Base-by-base conservation (phyloP, 768 basidiomycete genomes). In the Tubosaeta sp. region DNA sequence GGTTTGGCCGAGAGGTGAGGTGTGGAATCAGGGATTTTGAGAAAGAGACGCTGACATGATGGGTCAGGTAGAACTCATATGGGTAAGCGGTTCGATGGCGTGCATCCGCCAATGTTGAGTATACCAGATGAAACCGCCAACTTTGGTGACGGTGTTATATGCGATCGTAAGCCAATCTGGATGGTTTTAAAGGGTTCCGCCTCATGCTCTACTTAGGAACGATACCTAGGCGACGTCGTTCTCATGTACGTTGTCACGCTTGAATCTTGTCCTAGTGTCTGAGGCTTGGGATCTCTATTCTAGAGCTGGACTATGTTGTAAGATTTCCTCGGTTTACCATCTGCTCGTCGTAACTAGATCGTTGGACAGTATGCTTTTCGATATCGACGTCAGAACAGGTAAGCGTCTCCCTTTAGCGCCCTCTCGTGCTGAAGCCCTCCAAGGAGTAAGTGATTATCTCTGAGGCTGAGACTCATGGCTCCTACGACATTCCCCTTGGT, bases 151-250 rank as follows among this genome's bases (percentile, higher is more conserved):
- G n/a, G 47, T 33, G 34, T 43, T 68, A 12, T 70, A 68, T 25
- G 32, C 56, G 26, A 55, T 61, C 33, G 68, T 68, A 45, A 58
- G 68, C 39, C 13, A 32, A 34, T 39, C 3, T 27, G 42, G 5
- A 11, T 16, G 16, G 1, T 3, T 16, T 7, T 16, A 29, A 39
- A 33, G 27, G 7, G n/a, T 31, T 26, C 33, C 16, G 31, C 43
- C 44, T 60, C n/a, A 54, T 48, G 12, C 34, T 41, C 26, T 46
- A 25, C 34, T 38, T 48, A 68, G 67, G 66, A 64, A 29, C 68
- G 66, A 46, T 68, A 68, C 29, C 37, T 68, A 16, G 66, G 67
- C 25, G 67, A 70, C 54, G 33, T 58, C 26, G 60, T 70, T 38
- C 59, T 68, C 4, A 34, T 68, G 67, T 68, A 56, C 31, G 65